Percentiles rank a stretch among this genome's conserved stretches.
These are phyloP conservation scores for Triticum aestivum DNA, from an alignment of 176 grass and related monocot species.

Conservation along the genomic window IWGSC_CS_RefSeq_v2.1 NC_057809.1:100934969-100935468, in stretches of 20 bases:
- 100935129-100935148: neutral
- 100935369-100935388: conserved; percentile 72
- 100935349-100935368: conserved; percentile 74
- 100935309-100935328: conserved; percentile 46
- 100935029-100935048: too few relatives aligned
- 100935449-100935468: conserved; percentile 64
- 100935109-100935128: neutral
- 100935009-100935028: too few relatives aligned
- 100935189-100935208: neutral
- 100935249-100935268: too few relatives aligned
- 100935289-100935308: neutral
- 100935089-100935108: too few relatives aligned
- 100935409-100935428: conserved; percentile 90
- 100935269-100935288: neutral
- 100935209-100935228: neutral
- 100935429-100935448: conserved; percentile 83
- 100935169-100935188: neutral
- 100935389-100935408: conserved; percentile 56
- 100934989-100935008: too few relatives aligned
- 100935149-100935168: neutral
- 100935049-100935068: too few relatives aligned
- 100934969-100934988: too few relatives aligned
- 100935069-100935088: too few relatives aligned
- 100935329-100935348: conserved; percentile 56
- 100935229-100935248: too few relatives aligned